phyloP scores from a whole-genome alignment of 2,329 filamentous ascomycete genomes.

The Aspergillus oerlinghausenensis region DNA sequence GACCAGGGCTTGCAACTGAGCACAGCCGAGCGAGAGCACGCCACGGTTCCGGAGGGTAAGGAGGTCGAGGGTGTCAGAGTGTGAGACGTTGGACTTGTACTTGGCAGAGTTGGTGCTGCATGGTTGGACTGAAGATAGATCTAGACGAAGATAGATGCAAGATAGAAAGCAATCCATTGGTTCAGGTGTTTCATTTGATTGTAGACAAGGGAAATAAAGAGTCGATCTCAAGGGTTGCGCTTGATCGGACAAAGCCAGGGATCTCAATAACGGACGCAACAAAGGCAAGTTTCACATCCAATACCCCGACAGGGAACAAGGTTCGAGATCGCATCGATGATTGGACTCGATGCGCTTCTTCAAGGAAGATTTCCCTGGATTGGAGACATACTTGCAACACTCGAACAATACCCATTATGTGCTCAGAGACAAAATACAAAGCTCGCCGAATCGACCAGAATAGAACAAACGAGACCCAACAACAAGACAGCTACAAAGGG shows the following conservation, averaged over 20 bases:
- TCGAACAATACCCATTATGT: neutral
- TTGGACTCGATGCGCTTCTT: neutral
- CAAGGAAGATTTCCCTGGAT: neutral
- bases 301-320: neutral
- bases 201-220: neutral
- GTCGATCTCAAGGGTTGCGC: neutral
- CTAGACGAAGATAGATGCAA: neutral
- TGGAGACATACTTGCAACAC: neutral
- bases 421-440: neutral
- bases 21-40: slow-evolving; percentile 29
- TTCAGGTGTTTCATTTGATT: neutral
- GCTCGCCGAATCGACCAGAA: neutral
- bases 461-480: neutral
- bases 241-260: neutral
- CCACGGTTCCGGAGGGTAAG: slow-evolving; percentile 29
- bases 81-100: slow-evolving; percentile 11
- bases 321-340: neutral
- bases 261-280: neutral
- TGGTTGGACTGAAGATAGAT: neutral
- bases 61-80: slow-evolving; percentile 28
- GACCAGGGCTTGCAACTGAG: slow-evolving; percentile 39
- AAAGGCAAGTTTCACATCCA: neutral
- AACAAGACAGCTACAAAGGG: neutral
- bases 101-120: neutral
- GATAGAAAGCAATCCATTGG: neutral